These are phyloP conservation scores for Colletotrichum tofieldiae DNA, from an alignment of 2,329 filamentous ascomycete species.

Conservation along the genomic window DNA sequence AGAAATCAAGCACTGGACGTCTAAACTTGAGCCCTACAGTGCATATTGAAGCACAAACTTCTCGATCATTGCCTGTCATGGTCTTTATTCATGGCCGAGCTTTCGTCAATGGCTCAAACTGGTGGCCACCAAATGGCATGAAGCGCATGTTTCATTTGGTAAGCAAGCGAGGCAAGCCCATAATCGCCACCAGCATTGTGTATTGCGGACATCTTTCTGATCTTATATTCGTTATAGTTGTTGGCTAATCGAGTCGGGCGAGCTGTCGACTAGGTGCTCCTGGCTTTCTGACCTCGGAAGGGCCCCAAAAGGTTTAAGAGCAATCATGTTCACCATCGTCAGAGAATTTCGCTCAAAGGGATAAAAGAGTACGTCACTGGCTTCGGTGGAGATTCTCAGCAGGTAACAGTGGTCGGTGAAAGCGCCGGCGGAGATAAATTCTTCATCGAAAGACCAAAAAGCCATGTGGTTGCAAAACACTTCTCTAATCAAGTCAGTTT, in stretches of 20 bases:
- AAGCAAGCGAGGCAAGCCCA: conserved; percentile 58
- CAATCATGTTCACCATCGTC: conserved; percentile 62
- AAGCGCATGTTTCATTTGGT: conserved; percentile 61
- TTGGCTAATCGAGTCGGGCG: background rate
- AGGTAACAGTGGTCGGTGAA: conserved; percentile 59
- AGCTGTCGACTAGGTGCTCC: conserved; percentile 63
- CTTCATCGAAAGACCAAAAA: too few relatives aligned
- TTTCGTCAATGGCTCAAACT: conserved; percentile 64
- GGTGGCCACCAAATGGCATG: conserved; percentile 68
- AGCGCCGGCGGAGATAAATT: conserved; percentile 62
- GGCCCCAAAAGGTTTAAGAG: conserved; percentile 59
- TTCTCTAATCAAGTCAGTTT: background rate
- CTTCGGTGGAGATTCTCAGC: conserved; percentile 54
- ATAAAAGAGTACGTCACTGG: conserved; percentile 51
- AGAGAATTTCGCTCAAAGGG: conserved; percentile 53
- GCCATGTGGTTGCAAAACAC: background rate
- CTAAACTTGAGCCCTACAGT: conserved; percentile 68
- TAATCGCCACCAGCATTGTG: conserved; percentile 64
- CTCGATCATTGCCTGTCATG: conserved; percentile 62
- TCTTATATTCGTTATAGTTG: fast-evolving
- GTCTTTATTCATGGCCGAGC: conserved; percentile 70
- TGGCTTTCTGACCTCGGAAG: conserved; percentile 65
- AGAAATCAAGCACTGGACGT: conserved; percentile 64
- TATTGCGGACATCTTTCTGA: conserved; percentile 44
- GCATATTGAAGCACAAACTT: conserved; percentile 49